These are phyloP conservation scores for Aurantiochytrium sp. DNA, from an alignment of 108 stramenopile genomes.

Conservation along the genomic window DNA sequence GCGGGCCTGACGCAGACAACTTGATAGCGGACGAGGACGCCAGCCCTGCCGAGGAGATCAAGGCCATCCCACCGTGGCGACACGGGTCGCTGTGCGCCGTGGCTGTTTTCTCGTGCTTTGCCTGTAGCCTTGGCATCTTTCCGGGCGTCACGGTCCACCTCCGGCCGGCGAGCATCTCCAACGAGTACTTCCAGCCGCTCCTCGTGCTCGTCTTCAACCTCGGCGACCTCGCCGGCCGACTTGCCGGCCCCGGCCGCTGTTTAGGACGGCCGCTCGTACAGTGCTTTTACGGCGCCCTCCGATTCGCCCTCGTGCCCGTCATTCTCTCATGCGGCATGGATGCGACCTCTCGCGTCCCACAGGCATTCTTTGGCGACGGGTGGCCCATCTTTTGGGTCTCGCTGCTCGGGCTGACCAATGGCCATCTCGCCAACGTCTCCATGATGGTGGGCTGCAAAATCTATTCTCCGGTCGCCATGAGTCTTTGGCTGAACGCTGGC, in stretches of 20 bases:
- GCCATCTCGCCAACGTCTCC: neutral
- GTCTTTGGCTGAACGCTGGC: conserved; percentile 4
- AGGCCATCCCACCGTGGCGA: neutral
- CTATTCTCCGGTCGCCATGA: neutral
- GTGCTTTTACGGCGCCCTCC: neutral
- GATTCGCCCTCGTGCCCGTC: neutral
- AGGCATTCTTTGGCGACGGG: neutral
- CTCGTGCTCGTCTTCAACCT: neutral
- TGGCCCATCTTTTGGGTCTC: neutral
- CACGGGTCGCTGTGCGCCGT: neutral
- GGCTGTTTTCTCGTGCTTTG: neutral
- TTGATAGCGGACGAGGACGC: no score
- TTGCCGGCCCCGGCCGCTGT: neutral
- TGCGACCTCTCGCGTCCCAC: neutral
- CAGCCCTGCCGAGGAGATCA: neutral
- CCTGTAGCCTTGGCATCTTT: neutral
- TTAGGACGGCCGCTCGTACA: neutral
- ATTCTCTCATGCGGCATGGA: neutral
- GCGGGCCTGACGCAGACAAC: no score
- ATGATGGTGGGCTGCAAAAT: neutral
- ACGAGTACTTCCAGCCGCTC: neutral
- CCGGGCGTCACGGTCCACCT: neutral
- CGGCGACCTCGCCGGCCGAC: neutral
- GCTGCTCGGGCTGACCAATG: neutral
- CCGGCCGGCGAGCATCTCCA: neutral